Evolutionary conservation across 495 filamentous ascomycete species (phyloP).

Genomic region (Hyaloscypha variabilis): DNA sequence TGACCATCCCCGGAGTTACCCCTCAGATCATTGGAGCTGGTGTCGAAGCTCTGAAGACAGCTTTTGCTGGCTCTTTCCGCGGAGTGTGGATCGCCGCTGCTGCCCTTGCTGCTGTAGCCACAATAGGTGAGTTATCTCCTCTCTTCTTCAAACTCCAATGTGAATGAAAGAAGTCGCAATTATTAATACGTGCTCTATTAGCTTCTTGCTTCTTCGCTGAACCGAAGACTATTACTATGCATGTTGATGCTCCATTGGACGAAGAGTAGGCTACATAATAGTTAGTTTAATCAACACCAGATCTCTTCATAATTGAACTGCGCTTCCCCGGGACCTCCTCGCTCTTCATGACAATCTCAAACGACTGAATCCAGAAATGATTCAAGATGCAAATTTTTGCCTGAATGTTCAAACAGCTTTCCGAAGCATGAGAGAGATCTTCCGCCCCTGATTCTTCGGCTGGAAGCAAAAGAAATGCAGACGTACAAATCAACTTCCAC

Average conservation of each 20-base stretch:
- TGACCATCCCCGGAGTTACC: constrained; percentile 26
- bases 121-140: constrained; percentile 9
- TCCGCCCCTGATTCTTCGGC: too few species aligned
- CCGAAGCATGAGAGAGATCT: too few species aligned
- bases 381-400: too few species aligned
- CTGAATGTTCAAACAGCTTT: too few species aligned
- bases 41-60: constrained; percentile 3
- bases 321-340: too few species aligned
- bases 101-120: constrained; percentile 6
- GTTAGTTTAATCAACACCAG: too few species aligned
- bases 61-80: constrained; percentile 5
- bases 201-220: neutral
- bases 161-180: too few species aligned
- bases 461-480: too few species aligned
- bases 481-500: too few species aligned
- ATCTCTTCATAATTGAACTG: too few species aligned
- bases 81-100: constrained; percentile 15
- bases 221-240: constrained; percentile 5
- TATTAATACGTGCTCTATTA: neutral
- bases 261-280: neutral
- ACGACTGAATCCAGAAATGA: too few species aligned
- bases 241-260: constrained; percentile 9
- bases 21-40: constrained; percentile 20
- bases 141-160: neutral
- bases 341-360: too few species aligned